Evolutionary conservation across 805 yeast genomes (phyloP).

Genomic region (Blastobotrys mokoenaii): DNA sequence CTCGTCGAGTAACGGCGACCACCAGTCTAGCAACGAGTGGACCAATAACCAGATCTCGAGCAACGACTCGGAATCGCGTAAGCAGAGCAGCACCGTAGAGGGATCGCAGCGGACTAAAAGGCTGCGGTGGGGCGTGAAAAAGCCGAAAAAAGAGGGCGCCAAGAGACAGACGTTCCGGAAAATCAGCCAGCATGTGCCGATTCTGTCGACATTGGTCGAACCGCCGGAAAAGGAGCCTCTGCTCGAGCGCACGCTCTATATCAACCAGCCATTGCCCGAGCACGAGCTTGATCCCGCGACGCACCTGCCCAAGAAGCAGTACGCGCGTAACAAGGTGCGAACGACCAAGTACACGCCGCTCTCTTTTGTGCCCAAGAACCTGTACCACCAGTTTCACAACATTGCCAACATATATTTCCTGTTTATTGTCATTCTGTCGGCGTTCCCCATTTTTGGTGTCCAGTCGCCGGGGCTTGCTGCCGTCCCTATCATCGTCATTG

Average conservation of each 20-base stretch:
- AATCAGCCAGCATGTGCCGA: slow-evolving; percentile 14
- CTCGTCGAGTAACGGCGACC: no score
- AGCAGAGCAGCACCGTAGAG: not conserved
- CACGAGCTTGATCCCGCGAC: slow-evolving; percentile 45
- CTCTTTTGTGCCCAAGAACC: slow-evolving; percentile 78
- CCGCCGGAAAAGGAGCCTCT: slow-evolving; percentile 3
- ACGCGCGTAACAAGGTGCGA: slow-evolving; percentile 85
- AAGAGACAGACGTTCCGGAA: slow-evolving; percentile 1
- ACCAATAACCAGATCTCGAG: no score
- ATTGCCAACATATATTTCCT: slow-evolving; percentile 88
- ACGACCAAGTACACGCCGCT: slow-evolving; percentile 94
- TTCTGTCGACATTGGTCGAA: slow-evolving; percentile 13
- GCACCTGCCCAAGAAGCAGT: slow-evolving; percentile 50
- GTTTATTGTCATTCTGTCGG: slow-evolving; percentile 55
- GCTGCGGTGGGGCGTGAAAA: not conserved
- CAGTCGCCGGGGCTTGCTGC: slow-evolving; percentile 65
- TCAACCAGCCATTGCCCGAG: slow-evolving; percentile 42
- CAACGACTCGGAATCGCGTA: no score
- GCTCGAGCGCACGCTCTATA: slow-evolving; percentile 35
- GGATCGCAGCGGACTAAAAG: not conserved
- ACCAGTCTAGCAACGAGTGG: no score
- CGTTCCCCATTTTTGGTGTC: slow-evolving; percentile 66
- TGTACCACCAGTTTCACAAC: slow-evolving; percentile 71
- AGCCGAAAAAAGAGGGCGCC: not conserved
- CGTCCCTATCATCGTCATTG: slow-evolving; percentile 75